Conservation (phyloP, 2,329 filamentous ascomycete species). For the Aureobasidium sp. region DNA sequence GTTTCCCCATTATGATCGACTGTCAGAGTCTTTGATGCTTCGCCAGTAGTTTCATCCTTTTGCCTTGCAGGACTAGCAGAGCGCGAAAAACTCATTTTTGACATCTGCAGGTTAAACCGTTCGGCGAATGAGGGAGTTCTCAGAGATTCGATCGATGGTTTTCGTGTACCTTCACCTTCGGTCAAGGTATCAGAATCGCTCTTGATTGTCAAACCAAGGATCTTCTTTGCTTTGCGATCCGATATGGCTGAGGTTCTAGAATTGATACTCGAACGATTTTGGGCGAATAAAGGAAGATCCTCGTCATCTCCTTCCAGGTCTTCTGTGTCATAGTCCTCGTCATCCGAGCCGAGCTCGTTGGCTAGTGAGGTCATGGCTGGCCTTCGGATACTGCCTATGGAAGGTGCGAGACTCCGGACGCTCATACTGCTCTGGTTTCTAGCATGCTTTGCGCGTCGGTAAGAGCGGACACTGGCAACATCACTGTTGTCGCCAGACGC, state of each 20-base stretch:
- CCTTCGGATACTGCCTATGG: background rate
- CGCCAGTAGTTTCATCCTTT: background rate
- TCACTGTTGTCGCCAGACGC: conserved; percentile 58
- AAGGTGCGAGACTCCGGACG: conserved; percentile 28
- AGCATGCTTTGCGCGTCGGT: conserved; percentile 22
- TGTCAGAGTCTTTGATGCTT: background rate
- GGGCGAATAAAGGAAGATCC: conserved; percentile 37
- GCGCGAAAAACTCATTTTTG: conserved; percentile 1
- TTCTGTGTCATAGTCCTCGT: conserved; percentile 58
- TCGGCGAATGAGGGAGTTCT: background rate
- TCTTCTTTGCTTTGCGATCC: conserved; percentile 38
- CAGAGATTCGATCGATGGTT: background rate
- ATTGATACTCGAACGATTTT: conserved; percentile 35
- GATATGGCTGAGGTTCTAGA: conserved; percentile 4
- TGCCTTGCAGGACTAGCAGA: conserved; percentile 4
- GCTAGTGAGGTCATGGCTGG: conserved; percentile 48
- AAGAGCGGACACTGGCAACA: conserved; percentile 59
- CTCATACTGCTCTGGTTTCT: conserved; percentile 31
- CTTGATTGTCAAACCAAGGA: conserved; percentile 32
- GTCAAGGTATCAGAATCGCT: background rate
- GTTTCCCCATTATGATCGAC: background rate
- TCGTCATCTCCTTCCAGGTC: conserved; percentile 60
- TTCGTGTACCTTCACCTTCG: background rate
- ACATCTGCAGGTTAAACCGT: background rate
- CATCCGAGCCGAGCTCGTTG: conserved; percentile 83